Conservation (phyloP, 805 yeast species). For the Nakazawaea sp. region DNA sequence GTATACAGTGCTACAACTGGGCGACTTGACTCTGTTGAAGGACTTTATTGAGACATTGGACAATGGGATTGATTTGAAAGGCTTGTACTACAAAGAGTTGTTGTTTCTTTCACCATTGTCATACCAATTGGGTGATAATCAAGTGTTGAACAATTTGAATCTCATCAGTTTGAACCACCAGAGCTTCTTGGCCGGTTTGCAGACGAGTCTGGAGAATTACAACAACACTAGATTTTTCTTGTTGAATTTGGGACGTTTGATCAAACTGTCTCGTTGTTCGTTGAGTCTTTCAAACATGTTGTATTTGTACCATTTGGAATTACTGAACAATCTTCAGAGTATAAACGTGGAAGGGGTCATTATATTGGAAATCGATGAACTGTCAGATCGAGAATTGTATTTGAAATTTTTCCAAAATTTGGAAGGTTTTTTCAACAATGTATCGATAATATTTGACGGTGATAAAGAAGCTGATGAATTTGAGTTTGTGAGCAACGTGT, state of each 20-base stretch:
- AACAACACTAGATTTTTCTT: neutral
- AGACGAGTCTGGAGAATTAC: neutral
- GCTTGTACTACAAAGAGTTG: neutral
- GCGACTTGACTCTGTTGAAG: neutral
- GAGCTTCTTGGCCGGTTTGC: neutral
- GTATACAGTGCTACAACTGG: neutral
- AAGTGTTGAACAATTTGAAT: slow-evolving; percentile 3
- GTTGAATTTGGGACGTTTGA: neutral
- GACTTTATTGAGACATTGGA: neutral
- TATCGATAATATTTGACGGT: neutral
- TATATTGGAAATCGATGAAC: slow-evolving; percentile 8
- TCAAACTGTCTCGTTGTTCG: slow-evolving; percentile 8
- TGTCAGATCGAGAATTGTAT: neutral
- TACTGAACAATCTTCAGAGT: neutral
- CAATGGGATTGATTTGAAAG: neutral
- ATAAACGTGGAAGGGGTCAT: slow-evolving; percentile 2
- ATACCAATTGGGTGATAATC: slow-evolving; percentile 6
- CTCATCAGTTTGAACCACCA: neutral
- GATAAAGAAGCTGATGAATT: neutral
- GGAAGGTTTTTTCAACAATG: slow-evolving; percentile 1
- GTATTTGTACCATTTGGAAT: neutral
- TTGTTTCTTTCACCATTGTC: slow-evolving; percentile 7
- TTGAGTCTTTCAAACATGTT: slow-evolving; percentile 7
- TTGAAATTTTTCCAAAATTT: slow-evolving; percentile 5
- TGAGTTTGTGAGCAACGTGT: too few relatives aligned